Evolutionary conservation across 2,329 filamentous ascomycete species (phyloP), one percentile per base, ranked within the genome.

Genomic region (Talaromyces amestolkiae): DNA sequence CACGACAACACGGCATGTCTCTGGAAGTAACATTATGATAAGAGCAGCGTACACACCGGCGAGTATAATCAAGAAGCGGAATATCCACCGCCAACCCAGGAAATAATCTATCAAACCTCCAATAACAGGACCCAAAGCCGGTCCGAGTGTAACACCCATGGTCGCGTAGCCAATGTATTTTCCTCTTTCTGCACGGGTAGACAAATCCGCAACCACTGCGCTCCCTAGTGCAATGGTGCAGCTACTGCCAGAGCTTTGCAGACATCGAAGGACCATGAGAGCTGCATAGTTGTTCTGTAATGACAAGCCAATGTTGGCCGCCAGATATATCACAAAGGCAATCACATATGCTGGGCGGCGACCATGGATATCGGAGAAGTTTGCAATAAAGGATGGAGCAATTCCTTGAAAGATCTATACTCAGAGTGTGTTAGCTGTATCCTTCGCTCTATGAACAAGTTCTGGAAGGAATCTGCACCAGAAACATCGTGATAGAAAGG

Each of bases 351-450:
- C 81, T 81, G 15, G 82, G 82, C 62, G 77, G 62, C 83, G 76
- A 22, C 83, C 83, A 58, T 78, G 77, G 59, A 78, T 80, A 68
- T 85, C 83, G 1, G 82, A 79, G 56, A 85, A 77, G 49, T 81
- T 81, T 6, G 81, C 83, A 66, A 84, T 77, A 13, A 85, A 76
- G 69, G 83, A 82, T 37, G 83, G 83, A 1, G 81, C 80, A n/a
- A 86, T 73, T 4, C 82, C 84, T 77, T 86, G 84, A 39, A 84
- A 79, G 45, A 85, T 82, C 79, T 65, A 22, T 17, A n/a, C n/a
- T n/a, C n/a, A n/a, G n/a, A n/a, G n/a, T n/a, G n/a, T n/a, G n/a
- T n/a, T n/a, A n/a, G n/a, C n/a, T n/a, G n/a, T n/a, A n/a, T n/a
- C n/a, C n/a, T n/a, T n/a, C n/a, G n/a, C n/a, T n/a, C n/a, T n/a